phyloP scores from a whole-genome alignment of 768 basidiomycete genomes.

The Crassisporium funariophilum region DNA sequence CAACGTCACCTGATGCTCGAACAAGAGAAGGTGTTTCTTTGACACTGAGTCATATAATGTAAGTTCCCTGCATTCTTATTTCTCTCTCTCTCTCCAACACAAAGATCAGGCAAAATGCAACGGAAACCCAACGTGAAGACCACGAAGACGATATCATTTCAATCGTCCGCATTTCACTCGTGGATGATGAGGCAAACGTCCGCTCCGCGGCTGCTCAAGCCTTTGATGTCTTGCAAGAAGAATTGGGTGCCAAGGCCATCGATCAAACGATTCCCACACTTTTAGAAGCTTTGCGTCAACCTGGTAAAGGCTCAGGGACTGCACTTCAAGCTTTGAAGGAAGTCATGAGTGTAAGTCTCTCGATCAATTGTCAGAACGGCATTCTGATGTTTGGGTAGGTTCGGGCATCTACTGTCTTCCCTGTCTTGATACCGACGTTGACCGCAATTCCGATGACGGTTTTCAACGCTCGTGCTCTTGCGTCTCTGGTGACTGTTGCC shows the following conservation, averaged over 20 bases:
- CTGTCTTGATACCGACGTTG: constrained; percentile 91
- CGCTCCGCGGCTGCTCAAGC: constrained; percentile 84
- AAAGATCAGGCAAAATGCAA: constrained; percentile 72
- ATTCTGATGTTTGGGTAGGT: constrained; percentile 52
- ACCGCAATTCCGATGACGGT: constrained; percentile 89
- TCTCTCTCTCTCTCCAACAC: constrained; percentile 10
- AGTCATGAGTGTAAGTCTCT: constrained; percentile 79
- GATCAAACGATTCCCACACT: constrained; percentile 97
- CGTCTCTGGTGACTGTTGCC: constrained; percentile 90
- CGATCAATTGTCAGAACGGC: background rate
- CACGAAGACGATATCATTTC: constrained; percentile 88
- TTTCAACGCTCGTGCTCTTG: constrained; percentile 92
- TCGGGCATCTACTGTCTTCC: constrained; percentile 94
- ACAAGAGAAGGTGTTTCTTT: constrained; percentile 86
- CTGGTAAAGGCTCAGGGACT: constrained; percentile 92
- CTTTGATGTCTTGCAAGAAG: constrained; percentile 93
- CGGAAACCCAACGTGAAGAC: constrained; percentile 81
- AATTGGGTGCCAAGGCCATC: constrained; percentile 87
- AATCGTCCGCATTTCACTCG: constrained; percentile 81
- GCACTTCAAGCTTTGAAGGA: constrained; percentile 91
- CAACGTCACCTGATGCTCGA: constrained; percentile 59
- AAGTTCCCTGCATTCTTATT: constrained; percentile 25
- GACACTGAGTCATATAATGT: constrained; percentile 89
- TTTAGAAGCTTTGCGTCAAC: constrained; percentile 89
- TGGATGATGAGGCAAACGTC: constrained; percentile 86